Evolutionary conservation across 163 green algal genomes (phyloP).

Genomic region (Chlorella variabilis): DNA sequence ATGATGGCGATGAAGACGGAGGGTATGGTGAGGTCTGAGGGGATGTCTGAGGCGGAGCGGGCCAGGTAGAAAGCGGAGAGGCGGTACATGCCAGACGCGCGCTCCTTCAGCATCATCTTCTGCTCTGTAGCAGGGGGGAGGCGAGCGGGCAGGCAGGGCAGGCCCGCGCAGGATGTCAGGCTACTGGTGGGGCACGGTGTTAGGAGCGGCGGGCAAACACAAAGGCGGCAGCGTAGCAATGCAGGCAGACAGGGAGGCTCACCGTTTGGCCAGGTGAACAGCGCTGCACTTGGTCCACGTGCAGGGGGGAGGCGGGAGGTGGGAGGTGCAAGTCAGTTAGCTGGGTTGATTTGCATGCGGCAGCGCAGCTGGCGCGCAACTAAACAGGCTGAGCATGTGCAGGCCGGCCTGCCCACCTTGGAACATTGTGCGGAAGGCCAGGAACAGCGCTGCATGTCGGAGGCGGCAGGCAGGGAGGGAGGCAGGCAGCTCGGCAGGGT

Average conservation of each 20-base stretch:
- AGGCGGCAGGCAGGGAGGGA: neutral
- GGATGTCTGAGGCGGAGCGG: slow-evolving; percentile 75
- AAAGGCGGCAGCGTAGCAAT: slow-evolving; percentile 91
- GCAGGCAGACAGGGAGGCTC: slow-evolving; percentile 61
- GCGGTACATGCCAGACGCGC: slow-evolving; percentile 59
- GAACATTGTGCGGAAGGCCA: slow-evolving; percentile 82
- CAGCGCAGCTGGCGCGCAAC: too few species aligned
- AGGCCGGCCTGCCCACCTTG: neutral
- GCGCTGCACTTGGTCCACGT: neutral
- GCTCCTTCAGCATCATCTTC: slow-evolving; percentile 68
- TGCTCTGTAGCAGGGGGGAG: slow-evolving; percentile 61
- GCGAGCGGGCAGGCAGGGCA: slow-evolving; percentile 70
- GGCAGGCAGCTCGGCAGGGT: too few species aligned
- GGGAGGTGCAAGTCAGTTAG: neutral
- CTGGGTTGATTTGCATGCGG: neutral
- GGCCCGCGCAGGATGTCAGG: too few species aligned
- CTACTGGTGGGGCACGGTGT: too few species aligned
- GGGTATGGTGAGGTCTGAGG: slow-evolving; percentile 80
- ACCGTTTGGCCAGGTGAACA: neutral
- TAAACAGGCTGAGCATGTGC: neutral
- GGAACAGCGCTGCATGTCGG: slow-evolving; percentile 71
- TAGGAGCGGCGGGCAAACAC: too few species aligned
- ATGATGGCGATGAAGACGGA: slow-evolving; percentile 40
- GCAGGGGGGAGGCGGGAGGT: neutral
- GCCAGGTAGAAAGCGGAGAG: slow-evolving; percentile 89